Evolutionary conservation across 441 rosid genomes (phyloP).

Genomic region (Populus hybrid): DNA sequence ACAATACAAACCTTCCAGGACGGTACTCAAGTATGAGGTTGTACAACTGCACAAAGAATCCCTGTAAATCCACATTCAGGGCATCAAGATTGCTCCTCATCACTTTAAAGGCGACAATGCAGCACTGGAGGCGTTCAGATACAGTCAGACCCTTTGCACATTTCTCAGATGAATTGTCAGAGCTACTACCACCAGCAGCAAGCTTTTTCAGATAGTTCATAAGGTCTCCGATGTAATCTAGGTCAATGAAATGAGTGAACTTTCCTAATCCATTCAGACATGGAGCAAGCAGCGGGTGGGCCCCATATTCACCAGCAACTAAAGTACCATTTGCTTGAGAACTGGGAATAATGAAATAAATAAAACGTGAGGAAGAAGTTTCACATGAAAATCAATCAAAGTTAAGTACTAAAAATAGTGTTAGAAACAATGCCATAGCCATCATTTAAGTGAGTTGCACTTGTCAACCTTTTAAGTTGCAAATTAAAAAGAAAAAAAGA

Average conservation of each 20-base stretch:
- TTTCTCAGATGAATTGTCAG: conserved; percentile 39
- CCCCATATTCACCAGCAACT: conserved; percentile 36
- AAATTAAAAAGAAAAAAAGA: too few relatives aligned
- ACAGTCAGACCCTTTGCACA: conserved; percentile 42
- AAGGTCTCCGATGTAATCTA: conserved; percentile 91
- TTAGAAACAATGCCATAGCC: background rate
- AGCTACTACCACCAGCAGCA: conserved; percentile 52
- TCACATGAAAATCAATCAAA: background rate
- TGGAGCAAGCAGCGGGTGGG: conserved; percentile 76
- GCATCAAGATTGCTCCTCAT: conserved; percentile 96
- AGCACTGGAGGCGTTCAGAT: conserved; percentile 80
- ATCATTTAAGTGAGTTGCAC: background rate
- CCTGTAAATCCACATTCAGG: conserved; percentile 91
- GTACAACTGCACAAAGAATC: conserved; percentile 86
- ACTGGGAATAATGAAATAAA: conserved; percentile 36
- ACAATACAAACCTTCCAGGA: conserved; percentile 80
- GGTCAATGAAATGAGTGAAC: conserved; percentile 79
- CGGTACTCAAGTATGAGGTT: conserved; percentile 84
- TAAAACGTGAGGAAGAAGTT: background rate
- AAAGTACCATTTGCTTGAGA: conserved; percentile 38
- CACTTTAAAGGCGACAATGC: conserved; percentile 92
- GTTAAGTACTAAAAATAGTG: background rate
- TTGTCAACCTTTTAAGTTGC: background rate
- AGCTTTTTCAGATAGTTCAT: conserved; percentile 85
- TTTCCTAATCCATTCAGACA: conserved; percentile 85